Evolutionary conservation across 2,329 filamentous ascomycete genomes (phyloP).

Genomic region (Teratosphaeria epicoccoides): DNA sequence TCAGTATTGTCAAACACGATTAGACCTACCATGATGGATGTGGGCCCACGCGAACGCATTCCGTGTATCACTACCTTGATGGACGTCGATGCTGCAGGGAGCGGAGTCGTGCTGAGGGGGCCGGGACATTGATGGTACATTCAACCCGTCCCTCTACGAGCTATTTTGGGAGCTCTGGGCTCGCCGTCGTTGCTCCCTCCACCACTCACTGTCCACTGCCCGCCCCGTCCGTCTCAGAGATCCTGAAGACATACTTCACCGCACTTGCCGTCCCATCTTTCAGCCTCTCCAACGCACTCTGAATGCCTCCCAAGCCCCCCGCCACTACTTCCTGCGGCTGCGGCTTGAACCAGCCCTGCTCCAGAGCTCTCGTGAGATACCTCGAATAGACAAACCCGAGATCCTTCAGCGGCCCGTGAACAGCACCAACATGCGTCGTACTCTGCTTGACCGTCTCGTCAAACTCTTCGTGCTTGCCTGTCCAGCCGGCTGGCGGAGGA

Average conservation of each 20-base stretch:
- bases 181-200: too few species aligned
- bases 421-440: conserved; percentile 29
- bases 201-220: not conserved
- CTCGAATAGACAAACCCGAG: conserved; percentile 26
- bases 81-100: not conserved
- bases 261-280: conserved; percentile 51
- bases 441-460: conserved; percentile 27
- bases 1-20: too few species aligned
- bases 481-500: conserved; percentile 14
- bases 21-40: not conserved
- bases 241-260: conserved; percentile 53
- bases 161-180: not conserved
- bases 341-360: conserved; percentile 27
- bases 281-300: conserved; percentile 44
- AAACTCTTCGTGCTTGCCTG: not conserved
- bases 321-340: conserved; percentile 39
- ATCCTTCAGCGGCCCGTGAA: conserved; percentile 23
- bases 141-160: not conserved
- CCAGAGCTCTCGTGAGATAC: conserved; percentile 23
- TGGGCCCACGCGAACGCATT: not conserved
- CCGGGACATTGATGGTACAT: not conserved
- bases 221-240: conserved; percentile 36
- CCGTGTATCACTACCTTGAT: not conserved
- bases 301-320: conserved; percentile 45
- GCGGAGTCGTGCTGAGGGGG: not conserved